phyloP scores from a whole-genome alignment of 768 basidiomycete species.

The Kwoniella sp. region DNA sequence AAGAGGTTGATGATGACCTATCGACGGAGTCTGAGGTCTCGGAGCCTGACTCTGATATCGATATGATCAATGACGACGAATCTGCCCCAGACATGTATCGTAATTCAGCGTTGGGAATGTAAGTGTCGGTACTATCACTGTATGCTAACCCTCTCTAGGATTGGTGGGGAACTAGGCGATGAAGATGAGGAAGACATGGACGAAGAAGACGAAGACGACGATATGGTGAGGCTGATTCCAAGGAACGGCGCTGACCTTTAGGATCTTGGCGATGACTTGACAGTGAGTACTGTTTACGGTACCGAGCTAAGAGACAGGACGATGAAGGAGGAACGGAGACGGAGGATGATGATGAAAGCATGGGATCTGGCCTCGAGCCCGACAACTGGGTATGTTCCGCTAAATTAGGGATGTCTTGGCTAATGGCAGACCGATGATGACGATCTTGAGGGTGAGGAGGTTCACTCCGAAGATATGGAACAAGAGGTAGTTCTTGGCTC shows the following conservation, averaged over 20 bases:
- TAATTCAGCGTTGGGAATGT: constrained; percentile 94
- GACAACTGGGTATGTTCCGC: constrained; percentile 30
- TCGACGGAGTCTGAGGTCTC: constrained; percentile 46
- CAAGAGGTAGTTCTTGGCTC: constrained; percentile 17
- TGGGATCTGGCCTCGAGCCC: constrained; percentile 16
- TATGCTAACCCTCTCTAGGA: constrained; percentile 10
- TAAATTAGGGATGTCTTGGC: background rate
- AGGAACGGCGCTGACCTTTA: background rate
- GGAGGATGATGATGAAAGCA: constrained; percentile 39
- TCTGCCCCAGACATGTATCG: constrained; percentile 85
- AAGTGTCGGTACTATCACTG: constrained; percentile 38
- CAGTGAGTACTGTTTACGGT: constrained; percentile 17
- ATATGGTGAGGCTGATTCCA: constrained; percentile 16
- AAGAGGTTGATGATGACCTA: constrained; percentile 49
- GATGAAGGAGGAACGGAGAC: constrained; percentile 49
- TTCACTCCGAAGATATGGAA: constrained; percentile 20
- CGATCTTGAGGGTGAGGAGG: constrained; percentile 15
- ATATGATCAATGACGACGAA: constrained; percentile 54
- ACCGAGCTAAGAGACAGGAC: constrained; percentile 15
- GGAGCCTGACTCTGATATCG: constrained; percentile 54
- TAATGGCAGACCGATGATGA: constrained; percentile 12
- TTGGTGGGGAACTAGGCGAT: constrained; percentile 56
- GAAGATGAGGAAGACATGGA: constrained; percentile 57
- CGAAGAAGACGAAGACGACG: constrained; percentile 58
- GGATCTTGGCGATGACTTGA: constrained; percentile 33